phyloP scores from a whole-genome alignment of 495 filamentous ascomycete genomes.

The Penicillium argentinense region DNA sequence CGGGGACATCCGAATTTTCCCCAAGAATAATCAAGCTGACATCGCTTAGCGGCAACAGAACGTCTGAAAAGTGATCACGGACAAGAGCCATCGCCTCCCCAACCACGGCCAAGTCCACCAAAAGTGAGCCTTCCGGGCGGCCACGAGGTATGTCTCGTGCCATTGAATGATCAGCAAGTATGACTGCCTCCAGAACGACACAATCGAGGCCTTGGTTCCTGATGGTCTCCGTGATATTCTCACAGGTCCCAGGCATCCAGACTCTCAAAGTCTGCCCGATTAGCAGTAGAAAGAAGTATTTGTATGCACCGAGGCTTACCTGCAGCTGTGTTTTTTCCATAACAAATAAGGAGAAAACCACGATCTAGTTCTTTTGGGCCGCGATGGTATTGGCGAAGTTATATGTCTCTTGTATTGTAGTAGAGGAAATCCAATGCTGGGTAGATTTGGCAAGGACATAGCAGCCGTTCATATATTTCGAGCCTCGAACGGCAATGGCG shows the following conservation, averaged over 20 bases:
- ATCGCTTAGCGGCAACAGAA: neutral
- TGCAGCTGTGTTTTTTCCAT: neutral
- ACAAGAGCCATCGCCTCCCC: neutral
- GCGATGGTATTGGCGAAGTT: no score
- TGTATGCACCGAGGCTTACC: neutral
- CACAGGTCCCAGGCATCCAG: neutral
- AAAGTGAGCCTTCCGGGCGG: neutral
- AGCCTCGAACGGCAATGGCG: no score
- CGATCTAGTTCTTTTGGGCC: no score
- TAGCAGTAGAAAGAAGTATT: neutral
- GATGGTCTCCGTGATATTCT: neutral
- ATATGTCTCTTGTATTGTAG: no score
- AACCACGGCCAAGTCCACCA: neutral
- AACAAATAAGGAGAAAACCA: no score
- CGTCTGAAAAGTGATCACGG: neutral
- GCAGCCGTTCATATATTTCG: no score
- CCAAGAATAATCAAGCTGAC: neutral
- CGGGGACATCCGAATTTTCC: neutral
- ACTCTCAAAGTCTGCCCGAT: neutral
- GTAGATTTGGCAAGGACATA: no score
- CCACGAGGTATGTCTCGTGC: neutral
- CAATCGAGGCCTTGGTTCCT: neutral
- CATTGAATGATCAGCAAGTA: neutral
- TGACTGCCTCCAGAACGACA: neutral
- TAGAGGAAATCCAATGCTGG: no score